Percentiles rank a stretch among this genome's conserved stretches.
These are phyloP conservation scores for Rhizophagus clarus DNA, from an alignment of 192 early-diverging fungal species.

Conservation along the genomic window DNA sequence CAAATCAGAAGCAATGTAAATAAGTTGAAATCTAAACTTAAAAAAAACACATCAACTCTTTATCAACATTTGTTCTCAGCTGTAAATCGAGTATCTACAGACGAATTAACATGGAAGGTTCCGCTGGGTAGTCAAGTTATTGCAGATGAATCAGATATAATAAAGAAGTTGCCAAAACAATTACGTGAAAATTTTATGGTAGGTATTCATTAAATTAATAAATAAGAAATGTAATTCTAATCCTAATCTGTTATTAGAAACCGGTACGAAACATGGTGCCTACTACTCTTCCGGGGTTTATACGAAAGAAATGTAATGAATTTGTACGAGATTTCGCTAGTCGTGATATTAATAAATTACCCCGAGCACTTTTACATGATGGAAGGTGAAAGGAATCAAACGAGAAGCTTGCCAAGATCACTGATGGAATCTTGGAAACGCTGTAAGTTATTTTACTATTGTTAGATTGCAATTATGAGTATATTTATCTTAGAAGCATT, in stretches of 20 bases:
- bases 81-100: background rate
- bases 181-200: slow-evolving; percentile 2
- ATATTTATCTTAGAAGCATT: background rate
- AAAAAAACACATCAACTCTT: slow-evolving; percentile 5
- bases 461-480: too few relatives aligned
- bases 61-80: slow-evolving; percentile 22
- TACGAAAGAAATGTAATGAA: slow-evolving; percentile 8
- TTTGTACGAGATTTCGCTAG: background rate
- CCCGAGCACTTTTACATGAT: background rate
- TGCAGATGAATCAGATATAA: slow-evolving; percentile 4
- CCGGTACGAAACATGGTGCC: background rate
- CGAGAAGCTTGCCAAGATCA: too few relatives aligned
- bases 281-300: background rate
- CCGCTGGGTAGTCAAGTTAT: too few relatives aligned
- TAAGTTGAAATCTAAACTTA: slow-evolving; percentile 9
- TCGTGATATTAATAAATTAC: background rate
- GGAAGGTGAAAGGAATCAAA: too few relatives aligned
- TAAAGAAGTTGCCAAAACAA: background rate
- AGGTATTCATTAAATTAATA: background rate
- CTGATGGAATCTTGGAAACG: too few relatives aligned
- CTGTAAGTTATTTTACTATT: too few relatives aligned
- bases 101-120: too few relatives aligned
- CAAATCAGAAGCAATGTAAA: slow-evolving; percentile 9
- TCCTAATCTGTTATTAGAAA: too few relatives aligned
- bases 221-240: slow-evolving; percentile 17